These are phyloP conservation scores for Jacaranda copaia DNA, from an alignment of 257 asterid genomes.

Conservation along the genomic window DNA sequence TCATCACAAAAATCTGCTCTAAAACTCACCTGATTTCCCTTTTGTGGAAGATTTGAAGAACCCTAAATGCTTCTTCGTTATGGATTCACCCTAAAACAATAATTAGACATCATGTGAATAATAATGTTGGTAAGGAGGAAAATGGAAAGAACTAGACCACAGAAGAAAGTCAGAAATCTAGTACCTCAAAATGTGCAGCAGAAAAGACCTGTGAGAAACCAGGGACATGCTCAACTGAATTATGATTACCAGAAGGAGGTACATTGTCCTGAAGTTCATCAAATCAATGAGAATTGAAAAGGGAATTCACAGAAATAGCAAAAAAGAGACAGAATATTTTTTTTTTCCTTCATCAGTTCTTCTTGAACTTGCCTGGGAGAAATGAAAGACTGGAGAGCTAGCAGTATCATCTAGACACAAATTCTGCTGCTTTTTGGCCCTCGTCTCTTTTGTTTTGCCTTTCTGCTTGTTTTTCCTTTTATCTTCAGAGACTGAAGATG, in stretches of 20 bases:
- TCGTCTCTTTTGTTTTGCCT: slow-evolving; percentile 38
- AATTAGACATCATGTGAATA: not conserved
- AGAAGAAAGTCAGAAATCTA: not conserved
- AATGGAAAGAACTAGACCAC: no score
- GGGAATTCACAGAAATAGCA: not conserved
- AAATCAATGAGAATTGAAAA: not conserved
- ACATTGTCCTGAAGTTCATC: slow-evolving; percentile 57
- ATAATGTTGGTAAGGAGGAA: not conserved
- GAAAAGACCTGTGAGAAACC: slow-evolving; percentile 50
- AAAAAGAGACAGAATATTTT: not conserved
- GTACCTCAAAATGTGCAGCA: slow-evolving; percentile 61
- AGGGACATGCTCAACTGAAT: slow-evolving; percentile 46
- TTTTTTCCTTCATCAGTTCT: not conserved
- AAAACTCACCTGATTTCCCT: slow-evolving; percentile 59
- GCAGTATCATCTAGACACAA: slow-evolving; percentile 92
- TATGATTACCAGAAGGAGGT: slow-evolving; percentile 39
- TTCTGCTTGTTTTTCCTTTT: slow-evolving; percentile 43
- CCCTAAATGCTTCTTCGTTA: slow-evolving; percentile 58
- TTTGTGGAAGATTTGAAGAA: slow-evolving; percentile 60
- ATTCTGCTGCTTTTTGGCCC: slow-evolving; percentile 38
- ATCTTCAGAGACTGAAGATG: slow-evolving; percentile 24
- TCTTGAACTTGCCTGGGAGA: slow-evolving; percentile 54
- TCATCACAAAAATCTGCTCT: not conserved
- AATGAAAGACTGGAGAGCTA: slow-evolving; percentile 67
- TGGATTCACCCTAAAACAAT: slow-evolving; percentile 64